Evolutionary conservation across 768 basidiomycete species (phyloP), one percentile per base, ranked within the genome.

Genomic region (Phylloporus rhodoxanthus): DNA sequence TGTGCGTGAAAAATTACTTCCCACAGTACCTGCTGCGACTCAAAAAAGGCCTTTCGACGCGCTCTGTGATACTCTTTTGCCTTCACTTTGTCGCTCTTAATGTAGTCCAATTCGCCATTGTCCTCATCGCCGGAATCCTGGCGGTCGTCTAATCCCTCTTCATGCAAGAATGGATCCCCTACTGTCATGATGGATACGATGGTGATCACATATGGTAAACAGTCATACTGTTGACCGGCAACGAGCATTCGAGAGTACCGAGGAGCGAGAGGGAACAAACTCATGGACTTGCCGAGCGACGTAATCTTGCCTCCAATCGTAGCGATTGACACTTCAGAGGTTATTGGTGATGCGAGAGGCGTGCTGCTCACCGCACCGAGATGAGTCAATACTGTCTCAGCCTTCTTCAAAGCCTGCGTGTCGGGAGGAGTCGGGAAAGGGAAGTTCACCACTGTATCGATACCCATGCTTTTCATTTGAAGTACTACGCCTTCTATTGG

Each of bases 381-480:
- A 58, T 90, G 78, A 15, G 75, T 79, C 34, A 99, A 74, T 4
- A 84, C 75, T 40, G 75, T 81, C 69, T 99, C 94, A 2, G 96
- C 92, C 61, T 85, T 86, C 50, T 73, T 76, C 38, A 99, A 73
- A 5, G 81, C 77, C 9, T 67, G 60, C 32, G 85, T 80, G 66
- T 96, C 90, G 0, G 96, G 96, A 13, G 95, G 87, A 0, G 96
- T 97, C 1, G 96, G 96, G 70, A 98, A 98, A 14, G 96, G 96
- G 68, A 99, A 99, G 70, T 98, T 98, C 58, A 91, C 76, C 33
- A 98, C 91, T 1, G 91, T 77, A 61, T 98, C 93, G 51, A 99
- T 95, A 62, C 95, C 91, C 93, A 99, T 97, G 66, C 83, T 85
- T 74, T 99, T 99, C 95, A 99, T 97, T 67, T 97, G 94, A 28